Percentiles rank a stretch among this genome's conserved stretches.
phyloP scores from a whole-genome alignment of 768 basidiomycete genomes.

The Lyophyllum decastes region DNA sequence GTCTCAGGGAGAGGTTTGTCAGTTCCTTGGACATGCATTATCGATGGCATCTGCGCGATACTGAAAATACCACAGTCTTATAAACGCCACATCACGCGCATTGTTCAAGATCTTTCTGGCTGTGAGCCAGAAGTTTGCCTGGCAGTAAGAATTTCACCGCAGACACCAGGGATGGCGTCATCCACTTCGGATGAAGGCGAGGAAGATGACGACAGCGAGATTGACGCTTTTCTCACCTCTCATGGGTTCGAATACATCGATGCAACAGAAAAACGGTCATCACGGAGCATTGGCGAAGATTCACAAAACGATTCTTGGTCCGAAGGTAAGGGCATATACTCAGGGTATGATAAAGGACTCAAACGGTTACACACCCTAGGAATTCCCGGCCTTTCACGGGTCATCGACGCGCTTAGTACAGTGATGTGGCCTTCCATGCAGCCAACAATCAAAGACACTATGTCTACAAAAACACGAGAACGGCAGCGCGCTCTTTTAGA shows the following conservation, averaged over 20 bases:
- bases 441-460: conserved; percentile 27
- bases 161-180: not conserved
- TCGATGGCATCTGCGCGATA: conserved; percentile 9
- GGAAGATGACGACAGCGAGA: conserved; percentile 45
- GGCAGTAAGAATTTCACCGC: conserved; percentile 55
- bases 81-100: conserved; percentile 50
- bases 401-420: conserved; percentile 79
- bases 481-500: conserved; percentile 37
- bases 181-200: conserved; percentile 21
- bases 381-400: conserved; percentile 59
- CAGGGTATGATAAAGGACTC: not conserved
- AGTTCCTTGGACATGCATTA: conserved; percentile 7
- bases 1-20: conserved; percentile 62
- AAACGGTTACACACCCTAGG: conserved; percentile 28
- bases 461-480: conserved; percentile 16
- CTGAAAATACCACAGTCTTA: conserved; percentile 48
- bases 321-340: conserved; percentile 26
- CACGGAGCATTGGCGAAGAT: conserved; percentile 9
- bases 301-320: conserved; percentile 14
- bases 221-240: conserved; percentile 67
- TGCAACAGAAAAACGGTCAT: conserved; percentile 31
- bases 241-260: conserved; percentile 82
- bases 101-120: conserved; percentile 48
- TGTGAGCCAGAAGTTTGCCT: conserved; percentile 73
- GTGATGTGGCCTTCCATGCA: conserved; percentile 89